Percentiles rank a stretch among this genome's conserved stretches.
These are phyloP conservation scores for Talaromyces sp. DNA, from an alignment of 2,329 filamentous ascomycete species.

Conservation along the genomic window DNA sequence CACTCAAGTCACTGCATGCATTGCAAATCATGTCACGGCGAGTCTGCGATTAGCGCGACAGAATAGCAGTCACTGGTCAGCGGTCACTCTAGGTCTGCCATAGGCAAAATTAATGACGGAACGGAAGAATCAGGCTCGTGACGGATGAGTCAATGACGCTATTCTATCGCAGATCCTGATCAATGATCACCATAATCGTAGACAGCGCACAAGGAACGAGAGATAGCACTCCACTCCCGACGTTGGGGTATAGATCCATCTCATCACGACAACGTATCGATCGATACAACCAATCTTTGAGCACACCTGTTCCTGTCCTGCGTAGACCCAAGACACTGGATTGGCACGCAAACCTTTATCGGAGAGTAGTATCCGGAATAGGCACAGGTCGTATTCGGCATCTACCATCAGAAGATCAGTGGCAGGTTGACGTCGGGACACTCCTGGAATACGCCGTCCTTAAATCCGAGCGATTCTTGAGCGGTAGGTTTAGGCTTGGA, in stretches of 20 bases:
- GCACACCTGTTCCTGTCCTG: not conserved
- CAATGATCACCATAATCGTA: not conserved
- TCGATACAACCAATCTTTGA: not conserved
- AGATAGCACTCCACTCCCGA: not conserved
- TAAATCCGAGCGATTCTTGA: conserved; percentile 1
- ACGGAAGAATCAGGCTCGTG: not conserved
- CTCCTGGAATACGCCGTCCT: not conserved
- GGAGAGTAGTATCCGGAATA: conserved; percentile 14
- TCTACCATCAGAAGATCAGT: not conserved
- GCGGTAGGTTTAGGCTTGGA: conserved; percentile 12
- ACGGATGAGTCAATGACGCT: not conserved
- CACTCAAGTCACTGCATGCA: conserved; percentile 7
- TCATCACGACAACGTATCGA: not conserved
- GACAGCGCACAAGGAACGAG: not conserved
- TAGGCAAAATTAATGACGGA: not conserved
- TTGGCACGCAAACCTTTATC: not conserved
- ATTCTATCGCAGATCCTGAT: conserved; percentile 1
- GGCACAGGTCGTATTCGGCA: not conserved
- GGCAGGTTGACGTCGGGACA: not conserved
- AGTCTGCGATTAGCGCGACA: not conserved
- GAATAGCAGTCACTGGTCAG: not conserved
- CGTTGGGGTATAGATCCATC: conserved; percentile 5
- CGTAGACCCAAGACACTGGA: not conserved
- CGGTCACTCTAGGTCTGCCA: not conserved
- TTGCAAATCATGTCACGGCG: conserved; percentile 1